A percentile compares a stretch with the other conserved stretches of the same genome.
Evolutionary conservation across 306 rosid genomes (phyloP).

Genomic region (Quercus variabilis): DNA sequence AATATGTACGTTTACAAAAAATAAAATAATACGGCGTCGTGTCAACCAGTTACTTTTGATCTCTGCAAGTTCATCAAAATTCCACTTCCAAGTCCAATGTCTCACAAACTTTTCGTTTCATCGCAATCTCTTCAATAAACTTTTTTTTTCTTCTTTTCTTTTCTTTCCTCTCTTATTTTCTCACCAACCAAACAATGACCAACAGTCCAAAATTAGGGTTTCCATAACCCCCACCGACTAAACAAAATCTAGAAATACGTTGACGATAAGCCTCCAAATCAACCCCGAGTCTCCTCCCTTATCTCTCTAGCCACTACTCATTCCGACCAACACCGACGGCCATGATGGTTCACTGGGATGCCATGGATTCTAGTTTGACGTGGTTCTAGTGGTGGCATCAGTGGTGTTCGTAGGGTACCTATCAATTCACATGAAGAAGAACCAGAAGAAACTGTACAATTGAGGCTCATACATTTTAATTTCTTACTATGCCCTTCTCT

Average conservation of each 20-base stretch:
- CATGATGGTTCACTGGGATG: conserved; percentile 25
- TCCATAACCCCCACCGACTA: neutral
- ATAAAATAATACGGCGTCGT: neutral
- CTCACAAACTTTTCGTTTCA: neutral
- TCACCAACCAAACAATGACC: conserved; percentile 1
- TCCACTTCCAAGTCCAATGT: neutral
- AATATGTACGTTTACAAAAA: too few species aligned
- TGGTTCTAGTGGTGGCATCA: conserved; percentile 45
- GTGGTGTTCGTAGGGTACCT: conserved; percentile 49
- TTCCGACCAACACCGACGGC: neutral
- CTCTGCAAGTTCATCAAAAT: neutral
- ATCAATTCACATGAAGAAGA: conserved; percentile 44
- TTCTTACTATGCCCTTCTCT: conserved; percentile 63
- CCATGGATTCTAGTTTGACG: conserved; percentile 38
- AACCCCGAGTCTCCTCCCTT: neutral
- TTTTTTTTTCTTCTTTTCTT: neutral
- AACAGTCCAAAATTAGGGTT: conserved; percentile 4
- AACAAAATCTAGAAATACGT: neutral
- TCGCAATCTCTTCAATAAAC: too few species aligned
- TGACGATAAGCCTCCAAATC: neutral
- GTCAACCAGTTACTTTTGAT: neutral
- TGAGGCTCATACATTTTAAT: conserved; percentile 42
- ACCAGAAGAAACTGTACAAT: conserved; percentile 36
- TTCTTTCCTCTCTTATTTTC: neutral
- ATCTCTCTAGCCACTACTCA: conserved; percentile 18